These are phyloP conservation scores for Trichoderma sp. DNA, from an alignment of 2,329 filamentous ascomycete genomes.

Conservation along the genomic window DNA sequence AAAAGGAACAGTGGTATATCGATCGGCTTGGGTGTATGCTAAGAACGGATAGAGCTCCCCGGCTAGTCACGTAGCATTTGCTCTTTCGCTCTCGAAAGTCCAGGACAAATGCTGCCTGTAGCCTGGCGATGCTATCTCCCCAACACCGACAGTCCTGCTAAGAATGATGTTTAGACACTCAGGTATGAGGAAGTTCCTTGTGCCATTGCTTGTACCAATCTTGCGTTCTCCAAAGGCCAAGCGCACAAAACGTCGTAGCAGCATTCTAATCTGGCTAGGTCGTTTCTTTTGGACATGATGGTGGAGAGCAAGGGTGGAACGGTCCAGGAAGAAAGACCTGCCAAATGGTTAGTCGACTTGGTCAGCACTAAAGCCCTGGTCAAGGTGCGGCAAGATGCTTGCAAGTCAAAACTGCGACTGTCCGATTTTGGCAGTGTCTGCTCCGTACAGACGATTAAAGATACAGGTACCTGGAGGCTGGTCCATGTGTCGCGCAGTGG, in stretches of 20 bases:
- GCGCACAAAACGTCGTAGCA: not conserved
- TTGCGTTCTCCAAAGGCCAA: not conserved
- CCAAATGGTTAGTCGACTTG: slow-evolving; percentile 19
- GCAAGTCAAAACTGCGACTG: not conserved
- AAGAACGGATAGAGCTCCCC: not conserved
- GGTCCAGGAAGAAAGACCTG: slow-evolving; percentile 17
- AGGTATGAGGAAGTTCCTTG: not conserved
- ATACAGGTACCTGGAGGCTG: not conserved
- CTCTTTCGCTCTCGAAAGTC: not conserved
- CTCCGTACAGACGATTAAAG: not conserved
- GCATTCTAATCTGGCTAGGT: not conserved
- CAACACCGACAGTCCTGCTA: not conserved
- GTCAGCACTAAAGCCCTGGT: slow-evolving; percentile 20
- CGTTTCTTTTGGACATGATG: not conserved
- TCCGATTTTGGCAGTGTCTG: not conserved
- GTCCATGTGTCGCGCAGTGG: not conserved
- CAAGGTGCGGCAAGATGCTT: slow-evolving; percentile 20
- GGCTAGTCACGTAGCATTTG: not conserved
- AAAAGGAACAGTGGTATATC: not conserved
- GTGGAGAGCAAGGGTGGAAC: slow-evolving; percentile 5
- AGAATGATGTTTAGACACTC: not conserved
- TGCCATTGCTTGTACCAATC: not conserved
- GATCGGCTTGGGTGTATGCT: not conserved
- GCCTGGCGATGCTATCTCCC: not conserved
- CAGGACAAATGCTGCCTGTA: not conserved